Percentiles rank a stretch among this genome's conserved stretches.
These are phyloP conservation scores for Saturnispora serradocipensis DNA, from an alignment of 805 yeast species.

Conservation along the genomic window DNA sequence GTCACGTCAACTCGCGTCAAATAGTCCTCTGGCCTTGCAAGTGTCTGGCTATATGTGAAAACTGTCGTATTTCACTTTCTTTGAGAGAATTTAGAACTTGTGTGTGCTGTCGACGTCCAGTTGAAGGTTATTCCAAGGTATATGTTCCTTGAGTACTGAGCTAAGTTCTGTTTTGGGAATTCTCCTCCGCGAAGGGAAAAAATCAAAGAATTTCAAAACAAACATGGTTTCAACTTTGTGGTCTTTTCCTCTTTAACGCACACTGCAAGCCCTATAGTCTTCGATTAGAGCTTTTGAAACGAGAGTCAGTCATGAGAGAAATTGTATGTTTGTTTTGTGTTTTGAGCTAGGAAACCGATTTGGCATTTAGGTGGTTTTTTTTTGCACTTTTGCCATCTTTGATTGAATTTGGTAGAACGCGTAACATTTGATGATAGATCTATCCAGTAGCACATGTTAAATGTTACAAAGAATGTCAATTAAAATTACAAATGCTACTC, in stretches of 20 bases:
- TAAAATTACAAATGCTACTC: not conserved
- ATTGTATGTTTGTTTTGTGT: conserved; percentile 1
- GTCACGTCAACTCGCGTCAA: conserved; percentile 65
- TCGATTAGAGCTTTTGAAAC: not conserved
- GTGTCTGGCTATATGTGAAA: conserved; percentile 82
- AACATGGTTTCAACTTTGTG: not conserved
- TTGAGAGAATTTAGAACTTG: conserved; percentile 67
- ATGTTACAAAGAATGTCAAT: not conserved
- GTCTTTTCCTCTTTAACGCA: not conserved
- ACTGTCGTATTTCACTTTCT: conserved; percentile 67
- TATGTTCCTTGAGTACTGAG: conserved; percentile 38
- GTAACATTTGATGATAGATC: not conserved
- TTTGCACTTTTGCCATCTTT: not conserved
- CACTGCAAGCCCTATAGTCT: not conserved
- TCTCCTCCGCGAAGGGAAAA: conserved; percentile 1
- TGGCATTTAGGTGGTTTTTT: not conserved
- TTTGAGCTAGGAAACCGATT: not conserved
- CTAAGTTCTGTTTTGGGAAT: not conserved
- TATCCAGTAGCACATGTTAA: not conserved
- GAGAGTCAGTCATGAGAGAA: conserved; percentile 3
- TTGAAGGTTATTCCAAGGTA: conserved; percentile 55
- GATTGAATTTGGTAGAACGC: not conserved
- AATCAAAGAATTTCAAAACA: not conserved
- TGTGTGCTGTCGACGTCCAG: conserved; percentile 73
- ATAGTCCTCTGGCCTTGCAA: conserved; percentile 89